These are phyloP conservation scores for Acanthamoeba healyi DNA, from an alignment of 208 protist species.

Conservation along the genomic window DNA sequence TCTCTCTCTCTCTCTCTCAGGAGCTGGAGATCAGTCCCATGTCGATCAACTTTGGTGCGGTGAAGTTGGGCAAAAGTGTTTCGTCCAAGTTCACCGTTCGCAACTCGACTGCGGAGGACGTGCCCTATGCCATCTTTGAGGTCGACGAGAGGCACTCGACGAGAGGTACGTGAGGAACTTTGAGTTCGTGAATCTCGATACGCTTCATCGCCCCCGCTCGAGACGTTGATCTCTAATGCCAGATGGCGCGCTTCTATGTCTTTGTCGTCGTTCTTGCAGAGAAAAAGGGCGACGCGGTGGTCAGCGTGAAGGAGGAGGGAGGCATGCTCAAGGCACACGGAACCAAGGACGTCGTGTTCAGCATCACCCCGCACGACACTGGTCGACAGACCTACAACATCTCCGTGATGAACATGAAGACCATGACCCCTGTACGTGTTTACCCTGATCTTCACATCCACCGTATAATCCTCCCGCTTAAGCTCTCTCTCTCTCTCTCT, in stretches of 20 bases:
- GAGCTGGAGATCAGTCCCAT: conserved; percentile 66
- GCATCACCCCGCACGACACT: conserved; percentile 49
- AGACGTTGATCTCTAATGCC: too few relatives aligned
- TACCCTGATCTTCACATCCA: neutral
- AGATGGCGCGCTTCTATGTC: too few relatives aligned
- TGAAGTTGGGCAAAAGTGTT: conserved; percentile 78
- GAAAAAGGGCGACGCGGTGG: conserved; percentile 40
- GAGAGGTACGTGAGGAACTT: too few relatives aligned
- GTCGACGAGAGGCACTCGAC: neutral
- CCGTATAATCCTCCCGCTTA: neutral
- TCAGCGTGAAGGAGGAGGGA: conserved; percentile 54
- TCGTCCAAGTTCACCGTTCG: conserved; percentile 76
- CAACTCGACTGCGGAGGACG: conserved; percentile 75
- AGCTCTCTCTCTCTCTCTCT: neutral
- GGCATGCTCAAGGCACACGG: conserved; percentile 18
- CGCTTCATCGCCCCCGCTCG: neutral
- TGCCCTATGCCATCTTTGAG: conserved; percentile 64
- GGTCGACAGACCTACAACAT: conserved; percentile 73
- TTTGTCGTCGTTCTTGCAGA: neutral
- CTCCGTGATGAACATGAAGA: conserved; percentile 75
- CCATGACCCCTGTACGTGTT: conserved; percentile 45
- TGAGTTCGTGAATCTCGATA: neutral
- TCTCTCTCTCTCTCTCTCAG: neutral
- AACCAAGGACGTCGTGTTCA: conserved; percentile 66
- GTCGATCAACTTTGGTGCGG: conserved; percentile 77